These are phyloP conservation scores for Termitomyces sp. DNA, from an alignment of 768 basidiomycete species.

Conservation along the genomic window DNA sequence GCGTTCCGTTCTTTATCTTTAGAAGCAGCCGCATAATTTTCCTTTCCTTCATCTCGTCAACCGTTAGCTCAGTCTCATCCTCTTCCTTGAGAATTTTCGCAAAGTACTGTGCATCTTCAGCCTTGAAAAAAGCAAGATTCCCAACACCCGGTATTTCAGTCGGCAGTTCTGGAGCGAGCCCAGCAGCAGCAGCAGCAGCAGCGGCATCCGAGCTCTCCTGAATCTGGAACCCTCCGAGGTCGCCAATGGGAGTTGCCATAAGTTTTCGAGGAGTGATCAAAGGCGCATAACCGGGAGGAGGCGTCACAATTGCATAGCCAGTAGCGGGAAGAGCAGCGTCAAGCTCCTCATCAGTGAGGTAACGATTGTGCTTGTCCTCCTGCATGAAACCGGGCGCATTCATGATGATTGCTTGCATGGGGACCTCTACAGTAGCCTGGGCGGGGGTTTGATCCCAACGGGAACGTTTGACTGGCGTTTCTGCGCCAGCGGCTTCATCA, in stretches of 20 bases:
- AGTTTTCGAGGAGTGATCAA: slow-evolving; percentile 59
- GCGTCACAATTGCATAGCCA: slow-evolving; percentile 89
- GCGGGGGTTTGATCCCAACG: slow-evolving; percentile 96
- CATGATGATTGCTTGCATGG: slow-evolving; percentile 82
- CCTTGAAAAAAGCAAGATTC: slow-evolving; percentile 95
- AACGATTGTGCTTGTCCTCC: slow-evolving; percentile 95
- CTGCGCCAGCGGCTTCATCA: slow-evolving; percentile 52
- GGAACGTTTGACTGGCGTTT: slow-evolving; percentile 77
- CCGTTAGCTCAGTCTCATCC: slow-evolving; percentile 86
- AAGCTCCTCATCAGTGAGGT: slow-evolving; percentile 92
- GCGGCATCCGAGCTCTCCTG: slow-evolving; percentile 93
- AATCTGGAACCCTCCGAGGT: slow-evolving; percentile 89
- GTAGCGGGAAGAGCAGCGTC: slow-evolving; percentile 80
- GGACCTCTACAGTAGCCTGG: slow-evolving; percentile 46
- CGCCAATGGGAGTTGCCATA: slow-evolving; percentile 48
- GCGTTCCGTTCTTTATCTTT: slow-evolving; percentile 99
- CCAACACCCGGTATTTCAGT: slow-evolving; percentile 99
- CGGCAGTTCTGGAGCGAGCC: slow-evolving; percentile 87
- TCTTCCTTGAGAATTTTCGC: slow-evolving; percentile 94
- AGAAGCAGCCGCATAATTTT: slow-evolving; percentile 98
- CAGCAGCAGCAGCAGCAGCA: slow-evolving; percentile 83
- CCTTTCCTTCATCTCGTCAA: slow-evolving; percentile 99
- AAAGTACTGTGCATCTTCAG: slow-evolving; percentile 97
- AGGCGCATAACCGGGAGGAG: slow-evolving; percentile 91
- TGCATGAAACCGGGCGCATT: slow-evolving; percentile 83